A percentile compares a stretch with the other conserved stretches of the same genome.
Evolutionary conservation across 2,329 filamentous ascomycete genomes (phyloP).

Genomic region (Fusarium aywerte): DNA sequence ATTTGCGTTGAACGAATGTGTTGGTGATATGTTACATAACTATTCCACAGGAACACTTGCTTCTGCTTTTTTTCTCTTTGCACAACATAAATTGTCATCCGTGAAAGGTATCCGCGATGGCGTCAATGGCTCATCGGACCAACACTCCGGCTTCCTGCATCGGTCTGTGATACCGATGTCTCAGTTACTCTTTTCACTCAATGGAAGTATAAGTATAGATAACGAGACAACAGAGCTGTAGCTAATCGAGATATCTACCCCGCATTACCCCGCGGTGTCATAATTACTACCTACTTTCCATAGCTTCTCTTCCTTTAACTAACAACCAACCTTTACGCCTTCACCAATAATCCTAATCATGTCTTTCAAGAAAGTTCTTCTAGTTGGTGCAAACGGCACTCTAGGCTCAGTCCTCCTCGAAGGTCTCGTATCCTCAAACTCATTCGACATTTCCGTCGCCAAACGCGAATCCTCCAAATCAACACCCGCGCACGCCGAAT

Average conservation of each 20-base stretch:
- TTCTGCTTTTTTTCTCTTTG: slow-evolving; percentile 3
- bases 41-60: neutral
- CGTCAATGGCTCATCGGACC: slow-evolving; percentile 10
- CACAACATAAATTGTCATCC: neutral
- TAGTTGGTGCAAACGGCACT: slow-evolving; percentile 53
- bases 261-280: slow-evolving; percentile 29
- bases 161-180: slow-evolving; percentile 23
- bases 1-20: neutral
- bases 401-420: slow-evolving; percentile 54
- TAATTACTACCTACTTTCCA: slow-evolving; percentile 5
- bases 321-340: neutral
- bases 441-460: slow-evolving; percentile 65
- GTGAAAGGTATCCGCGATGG: slow-evolving; percentile 16
- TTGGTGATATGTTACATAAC: neutral
- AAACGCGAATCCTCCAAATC: slow-evolving; percentile 57
- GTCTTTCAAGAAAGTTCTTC: slow-evolving; percentile 49
- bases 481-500: slow-evolving; percentile 39
- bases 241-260: slow-evolving; percentile 17
- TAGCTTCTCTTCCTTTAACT: neutral
- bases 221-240: neutral
- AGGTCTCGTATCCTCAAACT: slow-evolving; percentile 51
- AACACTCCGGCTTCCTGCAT: slow-evolving; percentile 17
- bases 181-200: neutral
- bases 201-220: neutral
- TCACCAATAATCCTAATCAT: slow-evolving; percentile 12